Base-by-base conservation (phyloP, 2,329 filamentous ascomycete genomes). In the Apiospora kogelbergensis region DNA sequence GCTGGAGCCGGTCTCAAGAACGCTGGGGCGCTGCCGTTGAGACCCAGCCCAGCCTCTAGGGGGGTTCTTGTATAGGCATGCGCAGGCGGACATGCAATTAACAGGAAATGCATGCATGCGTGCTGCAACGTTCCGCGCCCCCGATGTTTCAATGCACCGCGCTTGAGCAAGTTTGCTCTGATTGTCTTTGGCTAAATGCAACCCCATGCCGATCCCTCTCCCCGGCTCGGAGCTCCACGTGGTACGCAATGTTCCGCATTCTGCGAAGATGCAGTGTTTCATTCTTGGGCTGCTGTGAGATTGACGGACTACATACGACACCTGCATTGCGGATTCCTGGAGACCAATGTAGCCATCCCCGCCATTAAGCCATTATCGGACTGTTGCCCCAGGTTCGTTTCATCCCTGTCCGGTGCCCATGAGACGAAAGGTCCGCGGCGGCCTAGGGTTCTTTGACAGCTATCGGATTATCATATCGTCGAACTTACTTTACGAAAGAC, bases 151-250 rank as follows among this genome's bases (percentile, higher is more conserved):
- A 6, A 63, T 17, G 20, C 13, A 30, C n/a, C n/a, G 30, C 66
- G 63, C 57, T 67, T 67, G 66, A 67, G 66, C 66, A 67, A 67
- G 66, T 67, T 67, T 67, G 66, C 66, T 67, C 66, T 57, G 22
- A 30, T 67, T 67, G 42, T 67, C 30, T 60, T 30, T 60, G 53
- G 53, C 53, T 60, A 60, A 60, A 60, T 60, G 53, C 53, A 37
- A 37, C 40, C 40, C 53, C 30, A 17, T 57, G 48, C 20, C 48
- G 48, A 57, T 57, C 48, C 26, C 48, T 9, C 46, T 20, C 15
- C 48, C 48, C 48, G 48, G 48, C 26, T 57, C 48, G 48, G 48
- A 6, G 26, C 48, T 57, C 26, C 48, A 57, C 48, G 26, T 9
- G 48, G 5, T 17, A 24, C 26, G 45, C n/a, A 22, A 10, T 9